These are phyloP conservation scores for Eucalyptus pumila DNA, from an alignment of 345 rosid genomes.

Conservation along the genomic window DNA sequence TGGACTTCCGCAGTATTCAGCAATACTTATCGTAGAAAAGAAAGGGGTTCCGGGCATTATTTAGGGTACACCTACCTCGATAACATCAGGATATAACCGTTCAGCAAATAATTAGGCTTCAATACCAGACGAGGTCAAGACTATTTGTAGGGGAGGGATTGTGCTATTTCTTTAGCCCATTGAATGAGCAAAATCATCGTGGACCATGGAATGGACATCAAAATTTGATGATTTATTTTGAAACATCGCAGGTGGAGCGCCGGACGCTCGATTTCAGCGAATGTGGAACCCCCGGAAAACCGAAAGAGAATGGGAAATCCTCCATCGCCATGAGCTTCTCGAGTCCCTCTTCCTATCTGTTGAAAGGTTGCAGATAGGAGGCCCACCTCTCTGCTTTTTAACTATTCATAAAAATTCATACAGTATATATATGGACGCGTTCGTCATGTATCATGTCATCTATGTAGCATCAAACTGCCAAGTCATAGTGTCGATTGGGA, in stretches of 20 bases:
- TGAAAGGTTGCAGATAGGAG: slow-evolving; percentile 76
- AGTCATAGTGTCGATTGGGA: not conserved
- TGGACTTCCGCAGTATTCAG: not conserved
- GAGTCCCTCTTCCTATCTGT: slow-evolving; percentile 70
- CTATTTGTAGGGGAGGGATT: not conserved
- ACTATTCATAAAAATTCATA: not conserved
- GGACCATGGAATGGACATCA: not conserved
- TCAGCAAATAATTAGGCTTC: not conserved
- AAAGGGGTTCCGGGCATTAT: not conserved
- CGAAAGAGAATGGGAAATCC: slow-evolving; percentile 29
- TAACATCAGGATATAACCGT: not conserved
- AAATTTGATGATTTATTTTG: not conserved
- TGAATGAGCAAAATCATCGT: not conserved
- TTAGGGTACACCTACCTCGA: not conserved
- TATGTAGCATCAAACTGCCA: not conserved
- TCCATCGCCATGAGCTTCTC: slow-evolving; percentile 19
- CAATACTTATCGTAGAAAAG: not conserved
- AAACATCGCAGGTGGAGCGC: slow-evolving; percentile 57
- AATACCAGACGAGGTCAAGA: not conserved
- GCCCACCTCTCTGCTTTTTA: not conserved
- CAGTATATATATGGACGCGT: not conserved
- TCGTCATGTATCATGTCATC: not conserved
- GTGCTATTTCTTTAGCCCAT: not conserved
- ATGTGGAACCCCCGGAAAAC: slow-evolving; percentile 74
- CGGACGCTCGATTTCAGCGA: slow-evolving; percentile 90